Evolutionary conservation across 2,329 filamentous ascomycete species (phyloP), one percentile per base, ranked within the genome.

Genomic region (Rhinocladiella mackenziei): DNA sequence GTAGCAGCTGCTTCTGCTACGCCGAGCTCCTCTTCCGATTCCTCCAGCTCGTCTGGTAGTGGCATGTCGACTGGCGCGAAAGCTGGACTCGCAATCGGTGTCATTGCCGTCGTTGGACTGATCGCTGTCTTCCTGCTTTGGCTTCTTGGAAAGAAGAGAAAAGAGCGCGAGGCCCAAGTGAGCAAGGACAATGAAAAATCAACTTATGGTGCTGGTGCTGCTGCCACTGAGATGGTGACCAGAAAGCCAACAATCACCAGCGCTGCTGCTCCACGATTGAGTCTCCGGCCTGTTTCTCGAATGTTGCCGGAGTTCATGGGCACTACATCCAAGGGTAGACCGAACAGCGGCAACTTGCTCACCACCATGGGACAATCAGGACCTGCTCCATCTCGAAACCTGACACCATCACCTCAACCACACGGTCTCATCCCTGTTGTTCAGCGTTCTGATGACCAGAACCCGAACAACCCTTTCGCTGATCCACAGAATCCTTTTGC

Each of bases 21-120:
- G n/a, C 38, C 50, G 9, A 45, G 44, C 18, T 42, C 53, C 2
- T 44, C 48, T 11, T 39, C 42, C 11, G 35, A 36, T 28, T 47
- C 41, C 5, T 47, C 44, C 23, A 22, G 49, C 39, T 51, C 61
- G 13, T 48, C 54, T 10, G 61, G 64, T n/a, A 48, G 50, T 13
- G 70, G 69, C 11, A 58, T 75, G 48, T 65, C 66, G 2, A 59
- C 60, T 11, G 69, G 69, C 39, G 71, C 68, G 20, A 92, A 88
- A 65, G 89, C 88, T 31, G 92, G 92, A 48, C 77, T 96, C 50
- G 87, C 84, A 4, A 81, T 96, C 61, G 89, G 89, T 59, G 79
- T 94, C 35, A 67, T 96, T 22, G 72, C 83, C 5, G 78, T 78
- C 36, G 57, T 95, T 18, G 77, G 83, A 22, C 65, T 83, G 2